Conservation (phyloP, 257 asterid genomes). For the Plantago major region DNA sequence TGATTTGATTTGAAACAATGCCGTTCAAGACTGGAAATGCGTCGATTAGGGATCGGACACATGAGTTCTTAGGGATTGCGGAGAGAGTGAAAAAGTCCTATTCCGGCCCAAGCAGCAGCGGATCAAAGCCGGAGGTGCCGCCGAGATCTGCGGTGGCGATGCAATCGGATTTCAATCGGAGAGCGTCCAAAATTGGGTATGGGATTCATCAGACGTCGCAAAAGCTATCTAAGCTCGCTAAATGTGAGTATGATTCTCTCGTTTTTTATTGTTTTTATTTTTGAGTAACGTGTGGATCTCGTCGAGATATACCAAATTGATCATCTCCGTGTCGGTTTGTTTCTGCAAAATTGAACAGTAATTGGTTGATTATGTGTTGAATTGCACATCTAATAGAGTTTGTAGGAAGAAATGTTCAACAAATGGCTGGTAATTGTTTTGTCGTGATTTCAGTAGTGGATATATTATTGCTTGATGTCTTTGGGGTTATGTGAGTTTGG, state of each 20-base stretch:
- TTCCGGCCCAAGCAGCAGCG: constrained; percentile 53
- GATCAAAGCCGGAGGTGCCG: constrained; percentile 43
- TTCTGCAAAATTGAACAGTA: neutral
- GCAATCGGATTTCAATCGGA: constrained; percentile 81
- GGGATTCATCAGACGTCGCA: constrained; percentile 94
- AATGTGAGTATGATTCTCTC: constrained; percentile 68
- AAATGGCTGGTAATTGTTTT: too few relatives aligned
- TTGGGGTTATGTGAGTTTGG: too few relatives aligned
- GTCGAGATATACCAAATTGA: too few relatives aligned
- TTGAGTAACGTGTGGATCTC: too few relatives aligned
- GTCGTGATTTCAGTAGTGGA: too few relatives aligned
- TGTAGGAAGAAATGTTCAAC: too few relatives aligned
- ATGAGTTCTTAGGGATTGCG: constrained; percentile 63
- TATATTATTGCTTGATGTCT: too few relatives aligned
- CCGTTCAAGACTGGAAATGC: constrained; percentile 51
- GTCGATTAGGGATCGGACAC: constrained; percentile 89
- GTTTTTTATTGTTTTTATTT: too few relatives aligned
- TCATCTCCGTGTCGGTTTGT: neutral
- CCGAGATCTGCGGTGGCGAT: constrained; percentile 55
- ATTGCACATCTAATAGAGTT: too few relatives aligned
- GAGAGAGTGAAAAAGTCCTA: constrained; percentile 55
- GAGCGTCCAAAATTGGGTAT: constrained; percentile 83
- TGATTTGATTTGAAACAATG: constrained; percentile 27
- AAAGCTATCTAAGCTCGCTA: constrained; percentile 87
- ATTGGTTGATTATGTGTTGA: too few relatives aligned